Conservation (phyloP, 805 yeast species). For the Candida incommunis region DNA sequence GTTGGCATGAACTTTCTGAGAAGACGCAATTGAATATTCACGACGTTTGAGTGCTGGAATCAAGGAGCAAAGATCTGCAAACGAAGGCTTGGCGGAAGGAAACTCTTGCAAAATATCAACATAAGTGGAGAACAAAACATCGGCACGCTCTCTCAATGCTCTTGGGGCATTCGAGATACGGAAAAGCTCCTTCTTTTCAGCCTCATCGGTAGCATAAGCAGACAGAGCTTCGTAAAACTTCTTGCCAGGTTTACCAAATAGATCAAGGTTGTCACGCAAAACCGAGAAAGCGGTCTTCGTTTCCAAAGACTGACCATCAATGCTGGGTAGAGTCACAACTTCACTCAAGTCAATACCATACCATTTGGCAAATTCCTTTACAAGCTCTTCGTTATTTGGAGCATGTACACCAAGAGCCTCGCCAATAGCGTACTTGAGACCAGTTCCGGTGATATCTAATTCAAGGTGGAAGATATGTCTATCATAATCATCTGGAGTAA, state of each 20-base stretch:
- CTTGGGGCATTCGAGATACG: constrained; percentile 65
- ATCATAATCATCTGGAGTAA: constrained; percentile 79
- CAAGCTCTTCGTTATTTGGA: constrained; percentile 54
- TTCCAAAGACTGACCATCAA: constrained; percentile 43
- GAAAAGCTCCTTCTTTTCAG: constrained; percentile 47
- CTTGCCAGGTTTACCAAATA: constrained; percentile 93
- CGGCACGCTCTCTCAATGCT: constrained; percentile 75
- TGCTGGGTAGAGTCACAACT: constrained; percentile 56
- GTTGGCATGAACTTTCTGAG: constrained; percentile 82
- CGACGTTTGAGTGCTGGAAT: constrained; percentile 87
- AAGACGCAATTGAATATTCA: constrained; percentile 94
- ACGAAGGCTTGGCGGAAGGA: constrained; percentile 66
- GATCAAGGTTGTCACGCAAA: constrained; percentile 65
- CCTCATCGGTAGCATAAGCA: constrained; percentile 52
- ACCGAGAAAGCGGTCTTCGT: constrained; percentile 73
- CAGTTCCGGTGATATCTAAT: constrained; percentile 83
- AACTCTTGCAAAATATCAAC: constrained; percentile 71
- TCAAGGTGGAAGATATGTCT: constrained; percentile 95
- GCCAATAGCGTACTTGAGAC: constrained; percentile 82
- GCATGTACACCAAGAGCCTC: constrained; percentile 96
- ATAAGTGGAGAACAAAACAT: constrained; percentile 66
- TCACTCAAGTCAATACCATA: constrained; percentile 63
- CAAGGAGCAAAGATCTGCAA: constrained; percentile 53
- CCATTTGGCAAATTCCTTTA: constrained; percentile 49
- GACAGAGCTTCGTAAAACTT: constrained; percentile 79